phyloP scores from a whole-genome alignment of 2,329 filamentous ascomycete genomes.

The Stachybotrys echinatus region DNA sequence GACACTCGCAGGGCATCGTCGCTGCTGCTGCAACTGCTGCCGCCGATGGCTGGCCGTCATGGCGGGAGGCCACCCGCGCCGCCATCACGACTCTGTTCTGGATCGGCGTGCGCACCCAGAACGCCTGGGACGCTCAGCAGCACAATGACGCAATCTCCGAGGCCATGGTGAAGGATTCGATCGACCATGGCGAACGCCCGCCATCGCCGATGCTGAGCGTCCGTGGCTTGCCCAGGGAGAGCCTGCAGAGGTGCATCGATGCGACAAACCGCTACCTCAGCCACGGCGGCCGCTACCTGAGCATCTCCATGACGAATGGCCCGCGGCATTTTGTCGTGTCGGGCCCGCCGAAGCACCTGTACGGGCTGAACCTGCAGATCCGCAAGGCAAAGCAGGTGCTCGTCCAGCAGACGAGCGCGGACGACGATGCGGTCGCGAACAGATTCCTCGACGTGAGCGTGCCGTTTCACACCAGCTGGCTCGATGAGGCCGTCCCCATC shows the following conservation, averaged over 20 bases:
- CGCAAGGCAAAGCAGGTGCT: slow-evolving; percentile 6
- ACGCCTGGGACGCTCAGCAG: slow-evolving; percentile 3
- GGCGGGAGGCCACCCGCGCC: slow-evolving; percentile 4
- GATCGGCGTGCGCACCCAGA: slow-evolving; percentile 7
- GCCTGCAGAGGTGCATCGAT: slow-evolving; percentile 4
- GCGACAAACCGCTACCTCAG: slow-evolving; percentile 6
- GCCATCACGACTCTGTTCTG: slow-evolving; percentile 6
- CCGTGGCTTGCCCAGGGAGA: slow-evolving; percentile 3
- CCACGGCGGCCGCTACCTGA: background rate
- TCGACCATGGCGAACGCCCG: slow-evolving; percentile 5
- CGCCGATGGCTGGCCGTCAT: slow-evolving; percentile 5
- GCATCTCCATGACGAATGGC: slow-evolving; percentile 5
- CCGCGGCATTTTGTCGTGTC: slow-evolving; percentile 6
- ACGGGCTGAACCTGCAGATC: slow-evolving; percentile 7
- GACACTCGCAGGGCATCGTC: slow-evolving; percentile 7
- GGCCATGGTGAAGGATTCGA: slow-evolving; percentile 6
- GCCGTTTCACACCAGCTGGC: slow-evolving; percentile 6
- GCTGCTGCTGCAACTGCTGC: slow-evolving; percentile 1
- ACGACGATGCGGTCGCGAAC: background rate
- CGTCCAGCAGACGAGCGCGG: no score
- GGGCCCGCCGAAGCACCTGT: slow-evolving; percentile 5
- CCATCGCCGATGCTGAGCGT: slow-evolving; percentile 7
- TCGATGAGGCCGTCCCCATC: slow-evolving; percentile 3
- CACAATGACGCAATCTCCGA: slow-evolving; percentile 1
- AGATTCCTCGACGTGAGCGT: slow-evolving; percentile 7